Evolutionary conservation across 805 yeast species (phyloP).

Genomic region (Candida cerambycidarum): DNA sequence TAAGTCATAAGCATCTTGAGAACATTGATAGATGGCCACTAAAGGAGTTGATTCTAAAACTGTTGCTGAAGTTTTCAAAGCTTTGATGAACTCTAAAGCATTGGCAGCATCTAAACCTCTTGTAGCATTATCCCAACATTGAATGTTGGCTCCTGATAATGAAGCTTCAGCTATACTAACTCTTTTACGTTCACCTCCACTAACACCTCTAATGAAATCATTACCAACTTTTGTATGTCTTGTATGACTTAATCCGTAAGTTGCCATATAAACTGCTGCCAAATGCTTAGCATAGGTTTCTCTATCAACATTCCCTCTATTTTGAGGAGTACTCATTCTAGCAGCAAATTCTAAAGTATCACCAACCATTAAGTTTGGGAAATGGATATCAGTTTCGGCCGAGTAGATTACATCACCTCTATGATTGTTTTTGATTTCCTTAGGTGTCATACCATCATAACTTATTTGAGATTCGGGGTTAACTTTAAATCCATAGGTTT

Average conservation of each 20-base stretch:
- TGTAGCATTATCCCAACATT: constrained; percentile 72
- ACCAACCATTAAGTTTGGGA: constrained; percentile 53
- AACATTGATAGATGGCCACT: constrained; percentile 56
- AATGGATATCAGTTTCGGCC: constrained; percentile 56
- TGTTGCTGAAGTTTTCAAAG: constrained; percentile 60
- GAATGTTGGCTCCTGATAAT: constrained; percentile 55
- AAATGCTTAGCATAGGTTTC: constrained; percentile 37
- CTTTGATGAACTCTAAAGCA: constrained; percentile 70
- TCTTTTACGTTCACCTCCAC: constrained; percentile 86
- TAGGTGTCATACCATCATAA: constrained; percentile 32
- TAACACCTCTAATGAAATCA: constrained; percentile 66
- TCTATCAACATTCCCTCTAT: constrained; percentile 33
- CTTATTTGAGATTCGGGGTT: constrained; percentile 30
- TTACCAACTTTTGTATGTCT: constrained; percentile 60
- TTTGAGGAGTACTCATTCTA: constrained; percentile 43
- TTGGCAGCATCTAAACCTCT: constrained; percentile 85
- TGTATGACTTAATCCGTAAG: constrained; percentile 53
- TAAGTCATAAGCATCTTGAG: constrained; percentile 46
- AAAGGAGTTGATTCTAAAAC: constrained; percentile 57
- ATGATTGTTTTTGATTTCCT: constrained; percentile 26
- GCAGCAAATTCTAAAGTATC: constrained; percentile 57
- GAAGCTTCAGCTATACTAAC: constrained; percentile 80
- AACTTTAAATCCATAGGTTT: constrained; percentile 36
- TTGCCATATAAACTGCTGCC: constrained; percentile 43
- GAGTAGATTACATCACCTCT: constrained; percentile 41